These are phyloP conservation scores for Rhizopus arrhizus DNA, from an alignment of 371 early-diverging fungal genomes.

Conservation along the genomic window DNA sequence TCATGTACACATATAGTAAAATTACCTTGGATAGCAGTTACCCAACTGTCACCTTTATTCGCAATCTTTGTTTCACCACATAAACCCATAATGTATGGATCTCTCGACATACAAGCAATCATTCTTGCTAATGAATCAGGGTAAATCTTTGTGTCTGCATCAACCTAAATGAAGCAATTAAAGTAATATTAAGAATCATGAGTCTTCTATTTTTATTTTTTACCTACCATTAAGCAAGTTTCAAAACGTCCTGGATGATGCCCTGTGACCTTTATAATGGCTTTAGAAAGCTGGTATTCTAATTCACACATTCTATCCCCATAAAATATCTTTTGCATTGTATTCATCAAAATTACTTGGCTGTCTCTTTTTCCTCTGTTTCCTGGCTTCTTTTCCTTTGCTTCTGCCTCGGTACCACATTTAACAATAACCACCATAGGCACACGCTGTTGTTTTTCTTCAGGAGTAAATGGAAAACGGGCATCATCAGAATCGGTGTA, in stretches of 20 bases:
- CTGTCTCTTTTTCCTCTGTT: slow-evolving; percentile 63
- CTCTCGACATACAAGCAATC: slow-evolving; percentile 79
- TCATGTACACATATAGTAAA: neutral
- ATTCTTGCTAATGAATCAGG: slow-evolving; percentile 81
- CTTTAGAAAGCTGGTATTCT: slow-evolving; percentile 94
- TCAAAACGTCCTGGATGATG: slow-evolving; percentile 86
- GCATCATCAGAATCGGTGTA: slow-evolving; percentile 48
- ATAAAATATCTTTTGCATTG: slow-evolving; percentile 88
- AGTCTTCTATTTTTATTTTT: slow-evolving; percentile 1
- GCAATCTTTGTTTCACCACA: slow-evolving; percentile 91
- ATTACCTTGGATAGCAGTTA: slow-evolving; percentile 86
- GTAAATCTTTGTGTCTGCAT: slow-evolving; percentile 94
- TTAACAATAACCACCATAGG: slow-evolving; percentile 81
- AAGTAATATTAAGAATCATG: neutral
- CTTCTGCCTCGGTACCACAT: slow-evolving; percentile 77
- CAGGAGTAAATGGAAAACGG: slow-evolving; percentile 40
- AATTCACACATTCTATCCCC: slow-evolving; percentile 94
- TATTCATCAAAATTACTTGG: slow-evolving; percentile 86
- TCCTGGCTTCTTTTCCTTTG: slow-evolving; percentile 52
- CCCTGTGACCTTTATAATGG: slow-evolving; percentile 82
- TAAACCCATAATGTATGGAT: slow-evolving; percentile 78
- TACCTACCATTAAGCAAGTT: slow-evolving; percentile 85
- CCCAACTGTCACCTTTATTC: slow-evolving; percentile 83
- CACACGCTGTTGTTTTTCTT: slow-evolving; percentile 47
- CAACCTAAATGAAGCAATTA: slow-evolving; percentile 53